Evolutionary conservation across 1,139 yeast genomes (phyloP).

Genomic region (Geotrichum fermentans): DNA sequence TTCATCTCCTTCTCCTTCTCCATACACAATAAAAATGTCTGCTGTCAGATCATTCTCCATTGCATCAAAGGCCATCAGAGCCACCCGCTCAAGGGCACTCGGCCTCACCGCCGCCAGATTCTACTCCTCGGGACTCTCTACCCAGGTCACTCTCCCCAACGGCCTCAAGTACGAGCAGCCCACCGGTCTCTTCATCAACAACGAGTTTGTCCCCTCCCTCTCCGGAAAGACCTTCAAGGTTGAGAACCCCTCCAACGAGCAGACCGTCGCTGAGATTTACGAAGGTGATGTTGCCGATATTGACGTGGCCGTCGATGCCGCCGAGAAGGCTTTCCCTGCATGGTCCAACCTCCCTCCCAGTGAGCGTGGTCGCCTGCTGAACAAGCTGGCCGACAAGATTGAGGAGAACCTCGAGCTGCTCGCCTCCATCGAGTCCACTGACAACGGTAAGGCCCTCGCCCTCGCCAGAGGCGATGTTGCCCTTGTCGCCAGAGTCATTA

Average conservation of each 20-base stretch:
- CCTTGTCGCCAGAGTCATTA: slow-evolving; percentile 51
- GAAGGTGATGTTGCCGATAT: slow-evolving; percentile 57
- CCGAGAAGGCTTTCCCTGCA: slow-evolving; percentile 48
- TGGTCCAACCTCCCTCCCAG: slow-evolving; percentile 49
- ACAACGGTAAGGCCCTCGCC: slow-evolving; percentile 69
- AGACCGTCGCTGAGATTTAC: slow-evolving; percentile 49
- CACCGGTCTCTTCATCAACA: slow-evolving; percentile 60
- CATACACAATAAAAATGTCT: slow-evolving; percentile 15
- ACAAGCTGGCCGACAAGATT: slow-evolving; percentile 61
- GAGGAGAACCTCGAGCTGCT: slow-evolving; percentile 56
- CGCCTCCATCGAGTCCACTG: slow-evolving; percentile 74
- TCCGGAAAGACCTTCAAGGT: slow-evolving; percentile 51
- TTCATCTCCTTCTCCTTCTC: background rate
- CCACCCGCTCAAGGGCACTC: slow-evolving; percentile 11
- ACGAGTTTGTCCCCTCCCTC: slow-evolving; percentile 51
- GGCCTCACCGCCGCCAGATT: slow-evolving; percentile 11
- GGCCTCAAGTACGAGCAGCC: slow-evolving; percentile 60
- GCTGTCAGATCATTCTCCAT: slow-evolving; percentile 13
- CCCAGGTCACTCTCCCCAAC: slow-evolving; percentile 56
- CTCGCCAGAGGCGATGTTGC: slow-evolving; percentile 56
- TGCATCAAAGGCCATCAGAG: slow-evolving; percentile 18
- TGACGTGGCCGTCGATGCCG: slow-evolving; percentile 55
- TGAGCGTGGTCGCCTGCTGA: slow-evolving; percentile 53
- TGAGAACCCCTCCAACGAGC: slow-evolving; percentile 54
- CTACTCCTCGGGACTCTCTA: slow-evolving; percentile 23